Conservation (phyloP, 257 asterid species). For the Jacaranda mimosifolia region DNA sequence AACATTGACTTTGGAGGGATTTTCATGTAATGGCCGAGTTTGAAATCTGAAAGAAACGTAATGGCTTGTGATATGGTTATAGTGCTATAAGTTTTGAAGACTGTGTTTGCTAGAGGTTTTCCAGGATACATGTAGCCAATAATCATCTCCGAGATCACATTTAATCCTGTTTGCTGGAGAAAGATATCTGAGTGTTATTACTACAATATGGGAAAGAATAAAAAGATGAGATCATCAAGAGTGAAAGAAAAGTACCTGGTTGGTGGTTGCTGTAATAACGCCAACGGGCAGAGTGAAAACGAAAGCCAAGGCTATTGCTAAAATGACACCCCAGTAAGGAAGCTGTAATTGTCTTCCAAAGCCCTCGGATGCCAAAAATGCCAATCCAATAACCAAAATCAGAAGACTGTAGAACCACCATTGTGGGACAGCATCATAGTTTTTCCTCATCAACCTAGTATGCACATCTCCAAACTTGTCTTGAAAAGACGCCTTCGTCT, state of each 20-base stretch:
- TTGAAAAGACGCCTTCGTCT: constrained; percentile 60
- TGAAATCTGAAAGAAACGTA: constrained; percentile 70
- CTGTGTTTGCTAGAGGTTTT: constrained; percentile 67
- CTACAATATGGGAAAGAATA: background rate
- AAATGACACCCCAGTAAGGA: constrained; percentile 73
- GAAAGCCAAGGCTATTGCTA: constrained; percentile 60
- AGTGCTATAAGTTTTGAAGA: constrained; percentile 69
- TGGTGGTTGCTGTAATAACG: constrained; percentile 70
- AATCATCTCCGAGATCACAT: constrained; percentile 70
- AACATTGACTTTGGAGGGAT: constrained; percentile 83
- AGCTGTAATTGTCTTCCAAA: constrained; percentile 68
- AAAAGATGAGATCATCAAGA: too few species aligned
- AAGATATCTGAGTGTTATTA: background rate
- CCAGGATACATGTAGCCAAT: constrained; percentile 77
- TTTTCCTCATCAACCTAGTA: constrained; percentile 73
- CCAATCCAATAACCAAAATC: constrained; percentile 45
- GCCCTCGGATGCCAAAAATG: constrained; percentile 63
- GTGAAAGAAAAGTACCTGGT: constrained; percentile 49
- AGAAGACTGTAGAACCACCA: constrained; percentile 74
- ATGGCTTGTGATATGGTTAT: constrained; percentile 72
- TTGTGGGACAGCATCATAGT: constrained; percentile 72
- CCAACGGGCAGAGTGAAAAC: constrained; percentile 70
- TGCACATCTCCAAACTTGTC: constrained; percentile 69
- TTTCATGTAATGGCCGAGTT: constrained; percentile 81
- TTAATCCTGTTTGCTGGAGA: constrained; percentile 58